Base-by-base conservation (phyloP, 352 stramenopile species). In the Globisporangium orthogonon region DNA sequence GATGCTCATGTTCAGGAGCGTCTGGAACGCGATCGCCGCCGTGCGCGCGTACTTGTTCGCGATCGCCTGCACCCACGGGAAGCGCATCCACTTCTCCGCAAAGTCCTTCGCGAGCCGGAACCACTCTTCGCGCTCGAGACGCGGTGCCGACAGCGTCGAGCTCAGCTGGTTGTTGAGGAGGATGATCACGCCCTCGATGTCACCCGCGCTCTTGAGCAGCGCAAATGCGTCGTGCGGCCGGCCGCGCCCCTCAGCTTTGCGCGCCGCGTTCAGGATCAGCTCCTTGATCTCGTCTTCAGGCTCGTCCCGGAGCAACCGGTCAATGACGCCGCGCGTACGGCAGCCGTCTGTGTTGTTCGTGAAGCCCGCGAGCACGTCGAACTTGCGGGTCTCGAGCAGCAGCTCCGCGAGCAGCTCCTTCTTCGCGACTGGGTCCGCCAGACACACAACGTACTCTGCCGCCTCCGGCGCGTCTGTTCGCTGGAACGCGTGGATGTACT, bases 401-500 rank as follows among this genome's bases (percentile, higher is more conserved):
- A 94, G 57, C 51, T 92, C 82, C 0, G 76, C 68, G 18, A 90
- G 65, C 15, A 94, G 52, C 37, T 90, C 80, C 52, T 88, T 88
- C 68, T 88, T 87, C 7, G 71, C 71, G 33, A 67, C 50, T 4
- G 75, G 31, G 37, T 90, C 78, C 11, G 77, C 70, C 52, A 91
- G 80, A 53, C 80, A 91, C 0, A 77, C 78, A 52, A 89, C 72
- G 55, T 94, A 94, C 65, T 92, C 80, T 33, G 85, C 81, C 4
- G 85, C 80, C n/a, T 94, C 85, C 2, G 66, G 69, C 5, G 85
- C 70, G 45, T 94, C 86, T 10, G 74, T 79, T 28, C 82, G 77
- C 62, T 94, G 85, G 71, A 94, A 94, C 7, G 66, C 67, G 54
- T 94, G 85, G 39, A 92, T 69, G 63, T 91, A 94, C 59, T 94